Percentiles rank a stretch among this genome's conserved stretches.
These are phyloP conservation scores for Nicotiana noctiflora DNA, from an alignment of 257 asterid species.

Conservation along the genomic window DNA sequence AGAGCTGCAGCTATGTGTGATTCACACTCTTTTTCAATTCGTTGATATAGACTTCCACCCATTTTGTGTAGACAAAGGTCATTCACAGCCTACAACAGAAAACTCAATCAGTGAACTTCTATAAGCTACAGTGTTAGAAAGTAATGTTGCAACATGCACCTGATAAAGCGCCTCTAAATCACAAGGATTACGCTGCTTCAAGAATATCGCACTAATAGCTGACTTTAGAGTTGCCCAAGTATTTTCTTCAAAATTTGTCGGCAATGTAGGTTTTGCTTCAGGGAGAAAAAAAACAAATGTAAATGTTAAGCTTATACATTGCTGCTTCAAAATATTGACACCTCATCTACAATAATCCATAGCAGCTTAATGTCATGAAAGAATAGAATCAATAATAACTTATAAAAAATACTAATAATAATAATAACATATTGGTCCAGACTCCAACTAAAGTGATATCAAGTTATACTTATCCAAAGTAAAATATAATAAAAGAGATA, in stretches of 20 bases:
- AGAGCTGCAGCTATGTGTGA: slow-evolving; percentile 59
- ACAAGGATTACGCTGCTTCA: slow-evolving; percentile 90
- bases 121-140: slow-evolving; percentile 3
- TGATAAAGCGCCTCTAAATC: slow-evolving; percentile 91
- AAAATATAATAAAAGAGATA: background rate
- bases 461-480: background rate
- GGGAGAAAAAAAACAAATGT: background rate
- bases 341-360: background rate
- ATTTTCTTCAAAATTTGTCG: slow-evolving; percentile 80
- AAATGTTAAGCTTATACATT: background rate
- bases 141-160: slow-evolving; percentile 29
- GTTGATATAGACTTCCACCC: slow-evolving; percentile 89
- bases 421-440: background rate
- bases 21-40: slow-evolving; percentile 85
- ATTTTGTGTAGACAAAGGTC: slow-evolving; percentile 90
- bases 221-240: slow-evolving; percentile 91
- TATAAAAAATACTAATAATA: too few relatives aligned
- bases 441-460: background rate
- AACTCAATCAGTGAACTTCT: slow-evolving; percentile 18
- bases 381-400: background rate
- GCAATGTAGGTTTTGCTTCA: slow-evolving; percentile 76
- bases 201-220: slow-evolving; percentile 84
- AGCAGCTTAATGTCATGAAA: background rate
- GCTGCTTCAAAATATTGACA: background rate
- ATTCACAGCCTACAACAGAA: slow-evolving; percentile 63